phyloP scores from a whole-genome alignment of 768 basidiomycete species.

The Lactarius indigo region DNA sequence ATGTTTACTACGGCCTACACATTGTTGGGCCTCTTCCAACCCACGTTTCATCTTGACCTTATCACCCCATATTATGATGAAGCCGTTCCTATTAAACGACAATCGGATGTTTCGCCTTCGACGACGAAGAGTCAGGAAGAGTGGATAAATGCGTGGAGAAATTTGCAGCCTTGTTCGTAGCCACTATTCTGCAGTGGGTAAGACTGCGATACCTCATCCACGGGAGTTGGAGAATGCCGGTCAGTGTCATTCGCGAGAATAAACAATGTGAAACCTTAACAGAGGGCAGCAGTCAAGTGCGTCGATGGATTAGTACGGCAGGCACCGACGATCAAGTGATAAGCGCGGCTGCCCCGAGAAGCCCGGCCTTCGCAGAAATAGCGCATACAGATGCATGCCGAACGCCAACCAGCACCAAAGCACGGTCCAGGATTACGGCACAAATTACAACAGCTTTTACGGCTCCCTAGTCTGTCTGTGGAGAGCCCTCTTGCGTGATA shows the following conservation, averaged over 20 bases:
- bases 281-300: background rate
- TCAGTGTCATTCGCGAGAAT: background rate
- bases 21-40: background rate
- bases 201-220: background rate
- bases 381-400: background rate
- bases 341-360: background rate
- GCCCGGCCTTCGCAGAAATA: background rate
- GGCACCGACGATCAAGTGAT: too few species aligned
- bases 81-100: background rate
- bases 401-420: background rate
- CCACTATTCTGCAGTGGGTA: background rate
- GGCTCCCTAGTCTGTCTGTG: background rate
- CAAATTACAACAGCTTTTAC: background rate
- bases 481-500: background rate
- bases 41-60: background rate
- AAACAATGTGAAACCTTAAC: background rate
- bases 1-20: background rate
- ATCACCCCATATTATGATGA: background rate
- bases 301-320: background rate
- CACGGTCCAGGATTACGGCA: background rate
- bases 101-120: background rate
- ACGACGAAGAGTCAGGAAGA: background rate
- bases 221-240: background rate
- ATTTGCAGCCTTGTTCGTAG: background rate
- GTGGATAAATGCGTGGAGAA: background rate